Conservation (phyloP, 2,329 filamentous ascomycete genomes). For the Falciphora oryzae region DNA sequence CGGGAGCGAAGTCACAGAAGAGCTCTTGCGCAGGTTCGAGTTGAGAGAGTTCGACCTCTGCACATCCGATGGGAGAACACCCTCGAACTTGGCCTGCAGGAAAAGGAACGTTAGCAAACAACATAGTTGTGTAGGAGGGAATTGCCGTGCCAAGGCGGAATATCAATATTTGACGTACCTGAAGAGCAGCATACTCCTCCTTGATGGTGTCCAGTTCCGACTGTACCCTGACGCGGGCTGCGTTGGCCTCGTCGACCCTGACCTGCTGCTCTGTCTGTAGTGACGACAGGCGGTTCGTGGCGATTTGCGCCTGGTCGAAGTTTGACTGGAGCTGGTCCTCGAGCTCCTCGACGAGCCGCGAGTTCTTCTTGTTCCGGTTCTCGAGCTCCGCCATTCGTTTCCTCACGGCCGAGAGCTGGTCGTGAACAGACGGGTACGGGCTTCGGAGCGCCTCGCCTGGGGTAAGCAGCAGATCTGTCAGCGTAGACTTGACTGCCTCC, state of each 20-base stretch:
- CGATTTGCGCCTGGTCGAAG: slow-evolving; percentile 85
- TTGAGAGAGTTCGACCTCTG: slow-evolving; percentile 54
- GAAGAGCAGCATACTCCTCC: slow-evolving; percentile 68
- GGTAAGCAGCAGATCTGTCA: slow-evolving; percentile 48
- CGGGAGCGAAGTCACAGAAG: slow-evolving; percentile 75
- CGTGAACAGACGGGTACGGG: slow-evolving; percentile 41
- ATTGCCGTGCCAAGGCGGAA: slow-evolving; percentile 18
- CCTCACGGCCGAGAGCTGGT: slow-evolving; percentile 57
- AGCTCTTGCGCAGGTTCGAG: slow-evolving; percentile 77
- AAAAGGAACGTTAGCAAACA: not conserved
- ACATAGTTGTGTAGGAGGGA: not conserved
- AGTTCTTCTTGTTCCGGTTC: slow-evolving; percentile 79
- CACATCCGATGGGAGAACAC: slow-evolving; percentile 28
- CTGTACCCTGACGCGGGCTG: slow-evolving; percentile 57
- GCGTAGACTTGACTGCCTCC: slow-evolving; percentile 50
- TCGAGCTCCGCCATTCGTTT: slow-evolving; percentile 60
- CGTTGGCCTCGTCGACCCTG: slow-evolving; percentile 73
- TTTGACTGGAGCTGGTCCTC: slow-evolving; percentile 94
- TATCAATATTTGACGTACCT: slow-evolving; percentile 48
- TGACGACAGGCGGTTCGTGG: slow-evolving; percentile 79
- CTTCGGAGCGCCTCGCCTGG: slow-evolving; percentile 38
- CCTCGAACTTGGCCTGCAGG: slow-evolving; percentile 55
- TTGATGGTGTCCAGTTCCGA: slow-evolving; percentile 61
- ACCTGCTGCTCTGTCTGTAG: slow-evolving; percentile 68
- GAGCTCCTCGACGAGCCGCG: slow-evolving; percentile 85